Evolutionary conservation across 805 yeast species (phyloP).

Genomic region (Saturnispora mendoncae): DNA sequence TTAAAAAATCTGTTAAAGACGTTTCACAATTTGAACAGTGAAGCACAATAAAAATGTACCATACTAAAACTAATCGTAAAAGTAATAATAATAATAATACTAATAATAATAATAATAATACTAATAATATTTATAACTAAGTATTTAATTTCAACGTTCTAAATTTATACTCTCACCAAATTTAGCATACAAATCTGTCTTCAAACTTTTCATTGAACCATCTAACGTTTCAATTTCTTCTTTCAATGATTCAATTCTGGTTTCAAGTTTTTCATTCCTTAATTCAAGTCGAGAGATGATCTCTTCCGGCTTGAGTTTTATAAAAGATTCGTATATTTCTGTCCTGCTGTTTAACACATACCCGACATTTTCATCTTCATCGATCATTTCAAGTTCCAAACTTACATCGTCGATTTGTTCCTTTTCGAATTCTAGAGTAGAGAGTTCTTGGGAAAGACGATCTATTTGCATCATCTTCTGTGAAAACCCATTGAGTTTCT

Average conservation of each 20-base stretch:
- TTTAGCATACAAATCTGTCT: constrained; percentile 71
- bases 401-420: constrained; percentile 84
- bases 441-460: constrained; percentile 40
- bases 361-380: constrained; percentile 51
- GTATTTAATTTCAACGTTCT: too few species aligned
- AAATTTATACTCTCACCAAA: constrained; percentile 85
- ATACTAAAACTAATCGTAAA: too few species aligned
- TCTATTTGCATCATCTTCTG: constrained; percentile 69
- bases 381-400: constrained; percentile 74
- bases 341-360: constrained; percentile 42
- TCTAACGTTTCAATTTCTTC: constrained; percentile 43
- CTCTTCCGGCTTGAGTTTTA: constrained; percentile 56
- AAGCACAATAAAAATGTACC: background rate
- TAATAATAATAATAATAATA: too few species aligned
- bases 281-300: constrained; percentile 61
- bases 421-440: constrained; percentile 53
- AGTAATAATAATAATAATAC: too few species aligned
- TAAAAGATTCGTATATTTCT: constrained; percentile 69
- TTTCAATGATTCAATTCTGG: constrained; percentile 38
- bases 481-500: constrained; percentile 80
- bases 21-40: background rate
- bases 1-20: constrained; percentile 5
- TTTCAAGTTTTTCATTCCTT: constrained; percentile 48
- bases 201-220: constrained; percentile 48
- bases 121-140: too few species aligned